Percentiles rank a stretch among this genome's conserved stretches.
Evolutionary conservation across 495 filamentous ascomycete genomes (phyloP).

Genomic region (Xanthoparmelia taractica): DNA sequence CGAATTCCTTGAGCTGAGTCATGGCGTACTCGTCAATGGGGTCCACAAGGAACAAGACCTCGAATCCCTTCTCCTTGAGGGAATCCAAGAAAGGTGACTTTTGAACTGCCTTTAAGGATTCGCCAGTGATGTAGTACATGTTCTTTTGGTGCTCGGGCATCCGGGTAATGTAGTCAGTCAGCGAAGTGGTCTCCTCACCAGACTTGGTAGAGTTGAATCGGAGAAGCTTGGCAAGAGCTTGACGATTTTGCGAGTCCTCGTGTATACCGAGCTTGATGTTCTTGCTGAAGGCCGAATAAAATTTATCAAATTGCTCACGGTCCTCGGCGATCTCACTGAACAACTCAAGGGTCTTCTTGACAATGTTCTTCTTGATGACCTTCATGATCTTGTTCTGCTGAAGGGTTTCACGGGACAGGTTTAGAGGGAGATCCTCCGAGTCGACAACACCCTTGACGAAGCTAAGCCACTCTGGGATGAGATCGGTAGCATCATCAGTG

Average conservation of each 20-base stretch:
- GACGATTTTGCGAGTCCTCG: conserved; percentile 98
- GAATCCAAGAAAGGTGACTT: conserved; percentile 99
- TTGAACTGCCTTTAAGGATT: conserved; percentile 94
- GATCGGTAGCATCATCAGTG: conserved; percentile 96
- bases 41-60: conserved; percentile 98
- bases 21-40: conserved; percentile 99
- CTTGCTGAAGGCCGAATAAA: conserved; percentile 99
- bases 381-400: conserved; percentile 99
- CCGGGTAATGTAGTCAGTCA: conserved; percentile 93
- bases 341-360: conserved; percentile 99
- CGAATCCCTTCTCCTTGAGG: conserved; percentile 99
- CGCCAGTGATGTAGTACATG: conserved; percentile 99
- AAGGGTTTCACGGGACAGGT: conserved; percentile 98
- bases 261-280: conserved; percentile 99
- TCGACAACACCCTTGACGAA: conserved; percentile 99
- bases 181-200: conserved; percentile 88
- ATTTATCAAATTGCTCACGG: conserved; percentile 99
- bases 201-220: conserved; percentile 99
- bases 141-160: conserved; percentile 99
- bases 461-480: conserved; percentile 98
- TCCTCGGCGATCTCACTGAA: conserved; percentile 98
- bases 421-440: conserved; percentile 97
- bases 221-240: conserved; percentile 89
- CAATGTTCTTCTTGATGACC: conserved; percentile 99
- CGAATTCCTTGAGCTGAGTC: conserved; percentile 99